Evolutionary conservation across 495 filamentous ascomycete species (phyloP).

Genomic region (Ramalina intermedia): DNA sequence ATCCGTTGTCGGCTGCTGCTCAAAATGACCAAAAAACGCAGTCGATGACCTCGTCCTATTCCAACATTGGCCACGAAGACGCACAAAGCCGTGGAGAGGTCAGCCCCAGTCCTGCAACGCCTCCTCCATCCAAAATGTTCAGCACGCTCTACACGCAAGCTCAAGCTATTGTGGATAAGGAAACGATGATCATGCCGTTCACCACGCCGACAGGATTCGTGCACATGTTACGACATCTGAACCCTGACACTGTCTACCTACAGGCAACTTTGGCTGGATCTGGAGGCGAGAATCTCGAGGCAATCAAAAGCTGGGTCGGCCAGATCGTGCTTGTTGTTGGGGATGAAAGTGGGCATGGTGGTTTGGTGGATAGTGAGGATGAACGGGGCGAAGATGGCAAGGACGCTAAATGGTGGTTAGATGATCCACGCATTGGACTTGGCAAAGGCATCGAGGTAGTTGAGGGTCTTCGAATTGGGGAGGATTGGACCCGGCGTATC

Average conservation of each 20-base stretch:
- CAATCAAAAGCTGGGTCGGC: constrained; percentile 71
- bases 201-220: constrained; percentile 62
- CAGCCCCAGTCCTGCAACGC: constrained; percentile 29
- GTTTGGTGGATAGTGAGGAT: constrained; percentile 80
- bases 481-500: constrained; percentile 71
- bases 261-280: constrained; percentile 64
- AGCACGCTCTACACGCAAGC: constrained; percentile 65
- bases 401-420: constrained; percentile 66
- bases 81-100: constrained; percentile 52
- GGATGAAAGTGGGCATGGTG: constrained; percentile 68
- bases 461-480: constrained; percentile 58
- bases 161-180: constrained; percentile 60
- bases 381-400: constrained; percentile 49
- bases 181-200: constrained; percentile 77
- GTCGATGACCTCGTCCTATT: constrained; percentile 75
- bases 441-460: constrained; percentile 80
- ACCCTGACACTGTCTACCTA: constrained; percentile 70
- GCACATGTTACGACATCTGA: constrained; percentile 70
- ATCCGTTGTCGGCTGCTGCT: constrained; percentile 29
- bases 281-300: constrained; percentile 51
- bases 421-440: constrained; percentile 62
- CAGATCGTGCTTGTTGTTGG: constrained; percentile 77
- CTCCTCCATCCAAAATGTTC: constrained; percentile 35
- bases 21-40: constrained; percentile 33
- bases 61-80: constrained; percentile 68